Conservation (phyloP, 257 asterid genomes). For the Primulina tabacum region DNA sequence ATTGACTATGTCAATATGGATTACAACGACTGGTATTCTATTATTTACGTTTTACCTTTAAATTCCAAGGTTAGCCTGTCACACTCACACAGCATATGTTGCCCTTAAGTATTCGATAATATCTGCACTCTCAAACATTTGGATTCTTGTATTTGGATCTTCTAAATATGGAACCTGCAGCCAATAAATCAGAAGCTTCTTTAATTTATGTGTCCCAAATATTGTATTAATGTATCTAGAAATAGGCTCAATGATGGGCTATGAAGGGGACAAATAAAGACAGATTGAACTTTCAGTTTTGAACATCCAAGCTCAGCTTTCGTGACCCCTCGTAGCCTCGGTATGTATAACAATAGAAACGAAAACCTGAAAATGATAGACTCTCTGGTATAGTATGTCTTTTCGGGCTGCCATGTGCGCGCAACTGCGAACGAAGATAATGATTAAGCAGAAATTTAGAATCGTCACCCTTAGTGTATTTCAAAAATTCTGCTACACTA, state of each 20-base stretch:
- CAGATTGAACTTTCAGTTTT: too few relatives aligned
- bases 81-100: slow-evolving; percentile 61
- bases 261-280: background rate
- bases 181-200: background rate
- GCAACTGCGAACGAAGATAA: slow-evolving; percentile 49
- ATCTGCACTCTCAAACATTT: slow-evolving; percentile 95
- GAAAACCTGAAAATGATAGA: slow-evolving; percentile 81
- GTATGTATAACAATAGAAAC: background rate
- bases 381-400: slow-evolving; percentile 62
- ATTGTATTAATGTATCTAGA: background rate
- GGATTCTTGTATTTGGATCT: slow-evolving; percentile 89
- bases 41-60: too few relatives aligned
- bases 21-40: too few relatives aligned
- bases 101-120: slow-evolving; percentile 75
- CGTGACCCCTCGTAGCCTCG: background rate
- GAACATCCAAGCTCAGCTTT: too few relatives aligned
- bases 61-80: background rate
- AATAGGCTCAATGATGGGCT: background rate
- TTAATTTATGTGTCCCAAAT: background rate
- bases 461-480: background rate
- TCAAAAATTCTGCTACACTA: background rate
- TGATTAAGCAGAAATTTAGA: background rate
- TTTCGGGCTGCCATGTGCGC: slow-evolving; percentile 97
- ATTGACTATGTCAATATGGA: too few relatives aligned
- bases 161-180: slow-evolving; percentile 84